These are phyloP conservation scores for Iodosphaeria phyllophila DNA, from an alignment of 2,329 filamentous ascomycete genomes.

Conservation along the genomic window DNA sequence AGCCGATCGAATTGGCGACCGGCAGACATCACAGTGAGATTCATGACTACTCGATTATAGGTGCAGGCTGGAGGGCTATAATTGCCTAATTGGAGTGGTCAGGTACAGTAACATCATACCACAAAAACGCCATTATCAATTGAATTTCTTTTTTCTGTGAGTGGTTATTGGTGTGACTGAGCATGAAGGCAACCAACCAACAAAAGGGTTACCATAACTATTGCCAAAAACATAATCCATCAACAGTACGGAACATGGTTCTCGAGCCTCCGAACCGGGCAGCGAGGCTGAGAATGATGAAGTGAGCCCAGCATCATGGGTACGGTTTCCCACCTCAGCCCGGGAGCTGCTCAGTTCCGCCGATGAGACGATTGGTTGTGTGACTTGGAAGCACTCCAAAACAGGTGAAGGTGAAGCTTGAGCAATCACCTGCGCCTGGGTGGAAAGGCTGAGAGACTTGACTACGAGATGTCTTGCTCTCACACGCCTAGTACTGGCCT, in stretches of 20 bases:
- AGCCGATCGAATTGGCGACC: constrained; percentile 64
- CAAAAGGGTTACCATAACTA: constrained; percentile 56
- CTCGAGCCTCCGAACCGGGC: constrained; percentile 29
- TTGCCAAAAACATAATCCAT: constrained; percentile 54
- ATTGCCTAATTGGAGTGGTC: constrained; percentile 23
- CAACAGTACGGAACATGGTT: too few relatives aligned
- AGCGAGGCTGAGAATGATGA: constrained; percentile 8
- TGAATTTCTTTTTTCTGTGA: too few relatives aligned
- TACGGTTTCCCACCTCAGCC: constrained; percentile 17
- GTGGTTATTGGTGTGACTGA: not conserved
- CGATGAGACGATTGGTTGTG: constrained; percentile 43
- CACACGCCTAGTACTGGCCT: too few relatives aligned
- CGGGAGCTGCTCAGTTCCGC: constrained; percentile 18
- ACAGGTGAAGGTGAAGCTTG: too few relatives aligned
- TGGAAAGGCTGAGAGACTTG: too few relatives aligned
- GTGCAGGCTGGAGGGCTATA: constrained; percentile 49
- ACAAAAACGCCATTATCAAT: too few relatives aligned
- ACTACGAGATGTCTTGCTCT: too few relatives aligned
- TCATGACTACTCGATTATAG: constrained; percentile 60
- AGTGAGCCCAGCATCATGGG: constrained; percentile 9
- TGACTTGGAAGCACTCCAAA: constrained; percentile 53
- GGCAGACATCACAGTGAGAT: constrained; percentile 52
- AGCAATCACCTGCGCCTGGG: too few relatives aligned
- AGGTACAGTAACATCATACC: too few relatives aligned
- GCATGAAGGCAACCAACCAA: constrained; percentile 30